Conservation (phyloP, 2,329 filamentous ascomycete species). For the Aspergillus aculeatus region DNA sequence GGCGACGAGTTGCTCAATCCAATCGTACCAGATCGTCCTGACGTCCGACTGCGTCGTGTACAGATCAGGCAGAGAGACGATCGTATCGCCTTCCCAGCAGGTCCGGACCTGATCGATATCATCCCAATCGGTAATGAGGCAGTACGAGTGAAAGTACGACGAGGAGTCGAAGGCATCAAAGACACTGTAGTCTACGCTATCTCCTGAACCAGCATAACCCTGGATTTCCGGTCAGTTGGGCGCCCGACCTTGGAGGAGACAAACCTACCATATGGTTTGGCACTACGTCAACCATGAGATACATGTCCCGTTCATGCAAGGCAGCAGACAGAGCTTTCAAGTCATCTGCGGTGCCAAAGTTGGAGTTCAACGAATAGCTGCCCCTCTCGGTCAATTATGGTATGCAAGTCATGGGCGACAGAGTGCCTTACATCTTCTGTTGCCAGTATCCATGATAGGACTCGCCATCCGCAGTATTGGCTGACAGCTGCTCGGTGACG, state of each 20-base stretch:
- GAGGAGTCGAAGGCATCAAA: slow-evolving; percentile 56
- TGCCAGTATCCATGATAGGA: slow-evolving; percentile 54
- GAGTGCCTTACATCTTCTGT: slow-evolving; percentile 41
- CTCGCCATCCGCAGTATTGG: slow-evolving; percentile 38
- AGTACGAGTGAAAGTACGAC: slow-evolving; percentile 62
- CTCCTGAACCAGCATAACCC: slow-evolving; percentile 48
- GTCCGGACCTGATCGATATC: slow-evolving; percentile 46
- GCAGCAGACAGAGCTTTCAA: slow-evolving; percentile 57
- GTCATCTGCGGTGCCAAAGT: slow-evolving; percentile 61
- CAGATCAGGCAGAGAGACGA: slow-evolving; percentile 62
- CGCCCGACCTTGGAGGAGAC: neutral
- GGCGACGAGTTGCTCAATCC: slow-evolving; percentile 58
- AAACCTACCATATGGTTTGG: slow-evolving; percentile 53
- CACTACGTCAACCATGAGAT: slow-evolving; percentile 62
- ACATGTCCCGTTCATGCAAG: slow-evolving; percentile 58
- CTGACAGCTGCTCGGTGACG: slow-evolving; percentile 40
- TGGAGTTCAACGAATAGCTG: slow-evolving; percentile 53
- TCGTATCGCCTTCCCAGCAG: slow-evolving; percentile 58
- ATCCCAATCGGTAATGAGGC: slow-evolving; percentile 53
- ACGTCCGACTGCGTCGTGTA: slow-evolving; percentile 55
- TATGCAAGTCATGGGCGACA: neutral
- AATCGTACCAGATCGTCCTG: slow-evolving; percentile 53
- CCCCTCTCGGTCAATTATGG: neutral
- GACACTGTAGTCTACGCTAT: slow-evolving; percentile 53
- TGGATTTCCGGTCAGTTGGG: slow-evolving; percentile 6